Base-by-base conservation (phyloP, 164 flowering plant genomes). In the Vitis amurensis region DNA sequence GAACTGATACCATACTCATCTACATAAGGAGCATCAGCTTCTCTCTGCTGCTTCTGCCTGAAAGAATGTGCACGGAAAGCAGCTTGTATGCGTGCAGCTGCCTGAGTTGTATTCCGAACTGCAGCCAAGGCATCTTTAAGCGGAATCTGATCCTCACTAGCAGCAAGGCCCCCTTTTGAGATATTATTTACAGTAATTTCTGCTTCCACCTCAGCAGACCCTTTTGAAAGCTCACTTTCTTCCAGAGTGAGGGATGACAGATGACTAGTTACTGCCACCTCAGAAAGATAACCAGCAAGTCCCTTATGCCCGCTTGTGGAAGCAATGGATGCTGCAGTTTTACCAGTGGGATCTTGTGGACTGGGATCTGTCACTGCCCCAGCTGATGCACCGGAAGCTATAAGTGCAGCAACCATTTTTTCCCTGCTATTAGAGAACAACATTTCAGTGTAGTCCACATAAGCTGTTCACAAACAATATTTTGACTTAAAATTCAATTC, bases 1-100 rank as follows among this genome's bases (percentile, higher is more conserved):
- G 78, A 67, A 68, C 75, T 71, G 65, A 89, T 68, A 48, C 84
- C 86, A 80, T 86, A 89, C 50, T 85, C 93, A 75, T 86, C 90
- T 31, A 71, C 64, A 69, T 61, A 47, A 68, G 66, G 51, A 57
- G 68, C 44, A 59, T 68, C 70, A 64, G 66, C 68, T 62, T 83
- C 86, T 56, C 44, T 81, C 55, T 78, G 79, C 71, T 83, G 92
- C 74, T 97, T 83, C 74, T 59, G 87, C 77, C 91, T 81, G 83
- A 96, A 96, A 59, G 99, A 96, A 80, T 93, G 98, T 11, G 91
- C 92, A 56, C 98, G 93, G 64, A 91, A 96, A 63, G 97, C 98
- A 66, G 92, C 71, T 71, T 96, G 99, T 71, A 96, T 96, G 57
- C 97, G 91, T 44, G 99, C 99, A 70, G 99, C 99, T 68, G 99